Evolutionary conservation across 2,329 filamentous ascomycete species (phyloP).

Genomic region (Diaporthe vexans): DNA sequence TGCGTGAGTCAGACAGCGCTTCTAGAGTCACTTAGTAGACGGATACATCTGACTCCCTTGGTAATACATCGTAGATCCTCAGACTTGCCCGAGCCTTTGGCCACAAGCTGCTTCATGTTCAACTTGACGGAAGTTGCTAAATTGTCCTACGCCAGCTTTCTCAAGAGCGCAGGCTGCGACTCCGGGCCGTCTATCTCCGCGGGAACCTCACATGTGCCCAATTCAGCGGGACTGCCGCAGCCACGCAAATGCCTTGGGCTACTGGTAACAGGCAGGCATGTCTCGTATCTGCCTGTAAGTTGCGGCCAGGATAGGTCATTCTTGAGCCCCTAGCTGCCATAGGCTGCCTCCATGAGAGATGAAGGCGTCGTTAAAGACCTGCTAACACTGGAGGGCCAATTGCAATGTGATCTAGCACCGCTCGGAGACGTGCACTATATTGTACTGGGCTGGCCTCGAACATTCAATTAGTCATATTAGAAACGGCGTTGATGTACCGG

Average conservation of each 20-base stretch:
- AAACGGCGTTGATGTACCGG: too few species aligned
- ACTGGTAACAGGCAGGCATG: neutral
- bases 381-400: too few species aligned
- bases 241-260: neutral
- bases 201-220: neutral
- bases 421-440: too few species aligned
- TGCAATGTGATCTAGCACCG: too few species aligned
- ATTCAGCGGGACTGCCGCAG: neutral
- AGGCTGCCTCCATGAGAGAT: neutral
- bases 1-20: too few species aligned
- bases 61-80: neutral
- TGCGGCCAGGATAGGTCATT: neutral
- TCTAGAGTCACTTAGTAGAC: too few species aligned
- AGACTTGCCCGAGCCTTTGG: neutral
- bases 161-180: neutral
- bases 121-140: neutral
- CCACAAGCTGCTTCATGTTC: neutral
- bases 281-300: neutral
- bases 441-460: too few species aligned
- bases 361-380: too few species aligned
- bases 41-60: neutral
- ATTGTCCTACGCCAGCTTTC: neutral
- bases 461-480: too few species aligned
- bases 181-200: neutral
- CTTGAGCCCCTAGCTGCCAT: neutral